These are phyloP conservation scores for Polytolypa hystricis DNA, from an alignment of 2,329 filamentous ascomycete species.

Conservation along the genomic window DNA sequence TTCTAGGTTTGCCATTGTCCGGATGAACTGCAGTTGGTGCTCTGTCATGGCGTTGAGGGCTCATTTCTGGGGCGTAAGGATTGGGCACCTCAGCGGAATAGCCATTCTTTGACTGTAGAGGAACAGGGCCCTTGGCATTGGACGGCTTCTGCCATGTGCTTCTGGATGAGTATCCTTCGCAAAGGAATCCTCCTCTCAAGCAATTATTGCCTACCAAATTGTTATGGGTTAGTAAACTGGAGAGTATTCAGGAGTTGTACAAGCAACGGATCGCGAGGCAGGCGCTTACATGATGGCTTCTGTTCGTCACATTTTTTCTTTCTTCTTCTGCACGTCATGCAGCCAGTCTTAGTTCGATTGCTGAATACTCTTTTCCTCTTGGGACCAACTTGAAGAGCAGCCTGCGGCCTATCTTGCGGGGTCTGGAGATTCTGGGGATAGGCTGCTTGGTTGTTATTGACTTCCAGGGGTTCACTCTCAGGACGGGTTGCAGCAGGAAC, in stretches of 20 bases:
- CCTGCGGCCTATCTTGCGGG: conserved; percentile 21
- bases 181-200: conserved; percentile 76
- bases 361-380: conserved; percentile 56
- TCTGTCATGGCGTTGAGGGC: conserved; percentile 27
- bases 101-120: conserved; percentile 72
- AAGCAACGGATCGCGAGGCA: conserved; percentile 5
- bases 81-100: conserved; percentile 22
- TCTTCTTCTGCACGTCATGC: conserved; percentile 76
- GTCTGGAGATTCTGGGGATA: conserved; percentile 6
- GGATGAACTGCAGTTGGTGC: conserved; percentile 23
- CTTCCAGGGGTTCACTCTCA: conserved; percentile 22
- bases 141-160: conserved; percentile 69
- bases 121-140: conserved; percentile 55
- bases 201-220: conserved; percentile 65
- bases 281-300: conserved; percentile 72
- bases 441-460: background rate
- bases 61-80: conserved; percentile 29
- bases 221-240: conserved; percentile 8
- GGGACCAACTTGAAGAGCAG: conserved; percentile 27
- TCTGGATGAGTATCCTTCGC: conserved; percentile 78
- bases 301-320: conserved; percentile 98
- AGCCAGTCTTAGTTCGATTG: conserved; percentile 91
- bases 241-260: too few relatives aligned
- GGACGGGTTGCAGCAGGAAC: conserved; percentile 23
- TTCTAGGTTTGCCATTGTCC: conserved; percentile 37